Evolutionary conservation across 805 yeast species (phyloP).

Genomic region (Lipomyces orientalis): DNA sequence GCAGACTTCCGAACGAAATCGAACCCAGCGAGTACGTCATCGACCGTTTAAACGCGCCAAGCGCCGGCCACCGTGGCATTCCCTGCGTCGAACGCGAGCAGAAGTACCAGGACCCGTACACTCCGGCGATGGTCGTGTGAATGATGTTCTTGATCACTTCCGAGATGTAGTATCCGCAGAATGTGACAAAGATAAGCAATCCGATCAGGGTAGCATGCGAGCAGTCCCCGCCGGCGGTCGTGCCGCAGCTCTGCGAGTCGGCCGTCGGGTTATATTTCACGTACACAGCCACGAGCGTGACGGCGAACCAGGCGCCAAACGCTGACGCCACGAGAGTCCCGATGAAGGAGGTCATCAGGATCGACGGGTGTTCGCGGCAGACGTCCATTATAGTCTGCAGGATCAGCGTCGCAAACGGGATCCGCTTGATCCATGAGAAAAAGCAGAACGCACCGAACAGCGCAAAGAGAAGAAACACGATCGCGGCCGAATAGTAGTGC

Average conservation of each 20-base stretch:
- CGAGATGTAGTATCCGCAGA: slow-evolving; percentile 81
- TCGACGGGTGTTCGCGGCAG: slow-evolving; percentile 72
- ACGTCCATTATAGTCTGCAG: slow-evolving; percentile 77
- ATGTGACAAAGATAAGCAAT: slow-evolving; percentile 70
- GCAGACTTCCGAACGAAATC: slow-evolving; percentile 80
- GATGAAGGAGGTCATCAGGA: slow-evolving; percentile 61
- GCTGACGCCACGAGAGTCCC: slow-evolving; percentile 67
- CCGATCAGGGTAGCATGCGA: slow-evolving; percentile 69
- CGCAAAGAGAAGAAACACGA: slow-evolving; percentile 72
- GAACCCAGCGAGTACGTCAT: slow-evolving; percentile 88
- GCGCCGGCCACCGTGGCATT: slow-evolving; percentile 77
- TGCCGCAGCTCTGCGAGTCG: slow-evolving; percentile 56
- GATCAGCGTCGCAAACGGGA: slow-evolving; percentile 75
- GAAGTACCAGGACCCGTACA: slow-evolving; percentile 92
- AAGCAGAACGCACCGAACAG: slow-evolving; percentile 69
- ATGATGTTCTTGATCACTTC: slow-evolving; percentile 82
- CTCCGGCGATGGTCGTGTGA: slow-evolving; percentile 81
- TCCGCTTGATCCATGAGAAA: slow-evolving; percentile 72
- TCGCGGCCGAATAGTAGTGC: slow-evolving; percentile 78
- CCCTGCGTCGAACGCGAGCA: slow-evolving; percentile 75
- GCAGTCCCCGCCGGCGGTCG: slow-evolving; percentile 57
- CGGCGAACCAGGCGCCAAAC: slow-evolving; percentile 68
- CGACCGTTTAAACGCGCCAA: slow-evolving; percentile 80
- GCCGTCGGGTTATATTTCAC: slow-evolving; percentile 71
- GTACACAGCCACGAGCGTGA: slow-evolving; percentile 75